Percentiles rank a stretch among this genome's conserved stretches.
These are phyloP conservation scores for Agaricales sp. DNA, from an alignment of 1,284 basidiomycete species.

Conservation along the genomic window DNA sequence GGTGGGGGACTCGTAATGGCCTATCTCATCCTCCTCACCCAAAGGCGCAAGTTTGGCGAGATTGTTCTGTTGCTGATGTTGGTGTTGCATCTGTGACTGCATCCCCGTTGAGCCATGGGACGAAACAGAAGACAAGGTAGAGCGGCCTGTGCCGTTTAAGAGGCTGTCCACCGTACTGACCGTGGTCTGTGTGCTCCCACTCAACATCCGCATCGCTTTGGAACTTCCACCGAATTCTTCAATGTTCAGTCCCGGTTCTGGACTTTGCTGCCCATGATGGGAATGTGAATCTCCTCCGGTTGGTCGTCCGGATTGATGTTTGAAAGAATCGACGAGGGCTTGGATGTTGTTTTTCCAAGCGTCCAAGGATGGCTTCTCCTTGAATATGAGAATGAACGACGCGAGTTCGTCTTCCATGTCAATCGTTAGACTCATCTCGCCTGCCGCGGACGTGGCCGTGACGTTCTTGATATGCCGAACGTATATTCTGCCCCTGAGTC, in stretches of 20 bases:
- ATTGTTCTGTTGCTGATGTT: slow-evolving; percentile 18
- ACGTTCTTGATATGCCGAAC: slow-evolving; percentile 87
- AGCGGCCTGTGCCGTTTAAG: slow-evolving; percentile 54
- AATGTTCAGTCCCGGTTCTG: slow-evolving; percentile 36
- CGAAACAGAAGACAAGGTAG: slow-evolving; percentile 58
- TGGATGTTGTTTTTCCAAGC: slow-evolving; percentile 80
- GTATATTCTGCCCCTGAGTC: slow-evolving; percentile 92
- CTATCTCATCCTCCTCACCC: slow-evolving; percentile 59
- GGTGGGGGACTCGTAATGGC: slow-evolving; percentile 42
- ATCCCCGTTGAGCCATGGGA: slow-evolving; percentile 45
- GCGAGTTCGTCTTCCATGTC: slow-evolving; percentile 95
- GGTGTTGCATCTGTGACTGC: slow-evolving; percentile 18
- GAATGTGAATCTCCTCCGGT: slow-evolving; percentile 19
- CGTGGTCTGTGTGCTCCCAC: slow-evolving; percentile 61
- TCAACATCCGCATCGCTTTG: slow-evolving; percentile 70
- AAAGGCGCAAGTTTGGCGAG: slow-evolving; percentile 50
- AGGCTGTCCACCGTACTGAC: slow-evolving; percentile 63
- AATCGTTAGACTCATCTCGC: slow-evolving; percentile 85
- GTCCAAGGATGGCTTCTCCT: slow-evolving; percentile 80
- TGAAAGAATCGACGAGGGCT: slow-evolving; percentile 58
- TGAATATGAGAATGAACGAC: slow-evolving; percentile 91
- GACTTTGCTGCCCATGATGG: slow-evolving; percentile 20
- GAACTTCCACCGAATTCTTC: slow-evolving; percentile 69
- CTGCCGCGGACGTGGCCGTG: slow-evolving; percentile 63
- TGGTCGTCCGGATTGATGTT: slow-evolving; percentile 25